A percentile compares a stretch with the other conserved stretches of the same genome.
phyloP scores from a whole-genome alignment of 306 rosid genomes.

The Prunus fruticosa region DNA sequence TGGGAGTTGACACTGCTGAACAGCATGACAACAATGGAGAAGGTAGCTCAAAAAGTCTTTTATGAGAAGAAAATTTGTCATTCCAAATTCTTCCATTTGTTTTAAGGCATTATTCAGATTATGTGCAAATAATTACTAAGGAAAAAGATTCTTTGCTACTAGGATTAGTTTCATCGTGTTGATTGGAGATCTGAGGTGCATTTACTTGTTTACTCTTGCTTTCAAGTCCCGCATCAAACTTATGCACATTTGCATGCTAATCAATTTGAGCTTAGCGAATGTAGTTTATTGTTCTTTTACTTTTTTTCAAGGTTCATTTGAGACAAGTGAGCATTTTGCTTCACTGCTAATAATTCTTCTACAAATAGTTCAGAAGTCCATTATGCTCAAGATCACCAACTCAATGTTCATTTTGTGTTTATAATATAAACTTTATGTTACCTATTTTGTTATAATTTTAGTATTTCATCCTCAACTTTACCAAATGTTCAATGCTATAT shows the following conservation, averaged over 20 bases:
- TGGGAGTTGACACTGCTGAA: conserved; percentile 24
- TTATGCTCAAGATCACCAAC: not conserved
- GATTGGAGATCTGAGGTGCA: not conserved
- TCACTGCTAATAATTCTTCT: not conserved
- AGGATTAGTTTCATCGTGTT: not conserved
- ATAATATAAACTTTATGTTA: not conserved
- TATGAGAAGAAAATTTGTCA: not conserved
- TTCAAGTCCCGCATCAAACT: conserved; percentile 5
- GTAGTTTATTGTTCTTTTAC: not conserved
- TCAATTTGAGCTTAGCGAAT: not conserved
- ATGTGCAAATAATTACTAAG: not conserved
- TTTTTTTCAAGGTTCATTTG: not conserved
- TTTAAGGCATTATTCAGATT: conserved; percentile 15
- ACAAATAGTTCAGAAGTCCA: not conserved
- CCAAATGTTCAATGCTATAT: not conserved
- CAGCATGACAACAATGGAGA: conserved; percentile 28
- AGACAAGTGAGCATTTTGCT: not conserved
- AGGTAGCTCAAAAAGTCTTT: conserved; percentile 41
- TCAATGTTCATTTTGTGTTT: not conserved
- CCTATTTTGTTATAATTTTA: not conserved
- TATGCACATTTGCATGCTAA: not conserved
- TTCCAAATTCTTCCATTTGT: conserved; percentile 14
- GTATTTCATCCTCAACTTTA: not conserved
- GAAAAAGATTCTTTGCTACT: not conserved
- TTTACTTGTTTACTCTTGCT: not conserved